Base-by-base conservation (phyloP, 768 basidiomycete species). In the Sporobolomyces phaffii region DNA sequence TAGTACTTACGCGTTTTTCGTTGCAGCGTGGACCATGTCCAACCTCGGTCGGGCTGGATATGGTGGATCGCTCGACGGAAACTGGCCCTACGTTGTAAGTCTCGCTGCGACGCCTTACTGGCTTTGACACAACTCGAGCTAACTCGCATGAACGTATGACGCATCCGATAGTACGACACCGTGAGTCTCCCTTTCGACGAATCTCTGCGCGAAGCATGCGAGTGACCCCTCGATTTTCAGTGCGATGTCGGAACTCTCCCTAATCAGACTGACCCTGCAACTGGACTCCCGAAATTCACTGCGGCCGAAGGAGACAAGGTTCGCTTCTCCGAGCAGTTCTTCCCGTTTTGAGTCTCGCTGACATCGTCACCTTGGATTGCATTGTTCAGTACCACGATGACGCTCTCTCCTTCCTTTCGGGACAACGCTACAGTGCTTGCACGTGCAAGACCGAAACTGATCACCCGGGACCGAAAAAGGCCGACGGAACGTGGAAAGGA, bases 211-310 rank as follows among this genome's bases (percentile, higher is more conserved):
- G 57, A 58, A 10, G 22, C 18, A 18, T 17, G 8, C 10, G 36
- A 24, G 17, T 49, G 36, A 40, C 38, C 8, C 40, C 59, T 47
- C 60, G 7, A 66, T 28, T 53, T 62, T 15, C 79, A 82, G 15
- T 96, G 94, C 73, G 93, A 98, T 76, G 80, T 93, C n/a, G 94
- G 94, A n/a, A 92, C 92, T 1, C 81, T 84, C 22, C 77, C 63
- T 3, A 67, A 68, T 40, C 65, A 63, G 43, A 68, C 68, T 20
- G 1, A 51, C 36, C 58, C 52, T 15, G 18, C 14, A 1, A 51
- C 60, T 8, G 59, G 59, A 18, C 2, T 38, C 1, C 68, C 68
- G 18, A 63, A 56, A 11, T 43, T 58, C 50, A 28, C 62, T 17
- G 28, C 29, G 20, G 50, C 26, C 17, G 34, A 44, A 31, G 64